Conservation (phyloP, 1,139 yeast genomes). For the Taphrina populina region DNA sequence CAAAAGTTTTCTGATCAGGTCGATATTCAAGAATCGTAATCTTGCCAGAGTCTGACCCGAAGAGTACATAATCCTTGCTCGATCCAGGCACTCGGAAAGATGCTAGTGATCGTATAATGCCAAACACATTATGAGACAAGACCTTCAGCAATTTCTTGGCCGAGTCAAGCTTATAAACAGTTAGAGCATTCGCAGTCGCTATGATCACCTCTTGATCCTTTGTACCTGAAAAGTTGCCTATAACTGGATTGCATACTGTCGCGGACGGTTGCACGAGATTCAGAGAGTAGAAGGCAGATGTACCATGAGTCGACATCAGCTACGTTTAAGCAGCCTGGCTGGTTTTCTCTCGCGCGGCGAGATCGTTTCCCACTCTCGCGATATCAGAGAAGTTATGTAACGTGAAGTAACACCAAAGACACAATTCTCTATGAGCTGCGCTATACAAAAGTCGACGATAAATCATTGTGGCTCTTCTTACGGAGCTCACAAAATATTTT, state of each 20-base stretch:
- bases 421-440: too few species aligned
- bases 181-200: conserved; percentile 57
- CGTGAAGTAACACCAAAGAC: too few species aligned
- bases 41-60: conserved; percentile 81
- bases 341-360: too few species aligned
- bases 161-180: conserved; percentile 55
- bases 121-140: conserved; percentile 55
- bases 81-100: conserved; percentile 55
- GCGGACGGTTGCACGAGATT: conserved; percentile 19
- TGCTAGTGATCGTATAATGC: conserved; percentile 57
- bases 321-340: too few species aligned
- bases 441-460: too few species aligned
- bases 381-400: too few species aligned
- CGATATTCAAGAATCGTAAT: conserved; percentile 59
- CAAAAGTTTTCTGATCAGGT: conserved; percentile 49
- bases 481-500: too few species aligned
- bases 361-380: too few species aligned
- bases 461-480: too few species aligned
- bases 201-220: conserved; percentile 63
- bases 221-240: conserved; percentile 67
- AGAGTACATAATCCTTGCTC: conserved; percentile 57
- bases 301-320: conserved; percentile 32
- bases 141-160: conserved; percentile 57
- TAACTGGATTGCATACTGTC: conserved; percentile 48
- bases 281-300: conserved; percentile 29